These are phyloP conservation scores for Exobasidium cylindrosporum DNA, from an alignment of 1,284 basidiomycete genomes.

Conservation along the genomic window DNA sequence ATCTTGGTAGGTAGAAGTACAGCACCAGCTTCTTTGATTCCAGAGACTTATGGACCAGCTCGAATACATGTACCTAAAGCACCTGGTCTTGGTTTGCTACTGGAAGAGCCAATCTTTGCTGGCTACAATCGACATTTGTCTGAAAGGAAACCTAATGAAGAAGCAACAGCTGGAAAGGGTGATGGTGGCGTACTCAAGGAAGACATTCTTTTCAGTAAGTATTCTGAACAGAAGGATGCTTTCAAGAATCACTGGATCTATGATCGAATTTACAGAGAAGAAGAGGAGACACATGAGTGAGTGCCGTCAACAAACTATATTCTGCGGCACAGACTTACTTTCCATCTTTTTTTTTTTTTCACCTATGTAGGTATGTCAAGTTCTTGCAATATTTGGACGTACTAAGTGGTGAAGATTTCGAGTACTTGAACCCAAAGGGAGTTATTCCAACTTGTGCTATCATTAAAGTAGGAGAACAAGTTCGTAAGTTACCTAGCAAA, in stretches of 20 bases:
- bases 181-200: constrained; percentile 22
- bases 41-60: constrained; percentile 64
- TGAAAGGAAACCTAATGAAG: constrained; percentile 53
- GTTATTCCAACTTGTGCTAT: constrained; percentile 53
- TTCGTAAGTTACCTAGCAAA: constrained; percentile 67
- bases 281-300: constrained; percentile 74
- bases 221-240: constrained; percentile 28
- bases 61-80: constrained; percentile 89
- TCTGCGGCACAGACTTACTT: constrained; percentile 30
- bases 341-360: neutral
- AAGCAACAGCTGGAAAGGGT: constrained; percentile 38
- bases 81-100: constrained; percentile 87
- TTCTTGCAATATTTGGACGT: constrained; percentile 55
- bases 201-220: constrained; percentile 27
- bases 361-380: constrained; percentile 34
- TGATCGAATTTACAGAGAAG: constrained; percentile 62
- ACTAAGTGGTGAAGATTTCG: constrained; percentile 47
- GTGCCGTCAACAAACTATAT: constrained; percentile 58
- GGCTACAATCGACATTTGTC: constrained; percentile 69
- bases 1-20: constrained; percentile 61
- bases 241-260: constrained; percentile 53
- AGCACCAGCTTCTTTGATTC: constrained; percentile 38
- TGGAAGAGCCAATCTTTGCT: constrained; percentile 85
- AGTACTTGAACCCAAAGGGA: constrained; percentile 56
- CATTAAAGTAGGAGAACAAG: constrained; percentile 60